Base-by-base conservation (phyloP, 805 yeast species). In the Candida pseudoglaebosa region DNA sequence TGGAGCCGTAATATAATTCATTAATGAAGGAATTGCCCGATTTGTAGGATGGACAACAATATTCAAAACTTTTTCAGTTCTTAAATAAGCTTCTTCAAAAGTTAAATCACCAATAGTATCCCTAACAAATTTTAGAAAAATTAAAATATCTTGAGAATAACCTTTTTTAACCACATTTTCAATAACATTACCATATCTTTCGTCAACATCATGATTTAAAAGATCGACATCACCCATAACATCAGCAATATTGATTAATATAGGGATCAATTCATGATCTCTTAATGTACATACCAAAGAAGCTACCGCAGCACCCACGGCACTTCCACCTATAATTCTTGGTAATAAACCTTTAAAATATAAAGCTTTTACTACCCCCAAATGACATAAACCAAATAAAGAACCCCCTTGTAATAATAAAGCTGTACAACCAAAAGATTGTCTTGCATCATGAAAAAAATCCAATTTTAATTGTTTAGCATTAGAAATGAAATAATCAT, bases 331-430 rank as follows among this genome's bases (percentile, higher is more conserved):
- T 16, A 91, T 78, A 2, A 93, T 84, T 30, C 84, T 66, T 0
- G 99, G 99, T 37, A 93, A 66, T 28, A 90, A 62, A 1, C 84
- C 82, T 45, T 83, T 80, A 46, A 75, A 73, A 43, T 82, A 76
- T n/a, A 93, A 67, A 0, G 93, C 91, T 45, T 84, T 83, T 6
- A 91, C 85, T 1, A 90, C 96, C 2, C 99, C 99, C 24, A 93
- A 56, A 59, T 93, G 99, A 52, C 95, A 90, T 44, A 93, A 65
- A 0, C 99, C 98, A 64, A 91, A 93, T 16, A 93, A 64, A 0
- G 97, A 84, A 2, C 99, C 98, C 20, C 99, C 99, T 61, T 93
- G 97, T 18, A 93, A 66, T 28, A 91, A 77, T 40, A 93, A 67
- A 0, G 97, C 97, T 0, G 98, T 88, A 34, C 87, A 77, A 0